Evolutionary conservation across 2,329 filamentous ascomycete species (phyloP).

Genomic region (Penicillium sp.): DNA sequence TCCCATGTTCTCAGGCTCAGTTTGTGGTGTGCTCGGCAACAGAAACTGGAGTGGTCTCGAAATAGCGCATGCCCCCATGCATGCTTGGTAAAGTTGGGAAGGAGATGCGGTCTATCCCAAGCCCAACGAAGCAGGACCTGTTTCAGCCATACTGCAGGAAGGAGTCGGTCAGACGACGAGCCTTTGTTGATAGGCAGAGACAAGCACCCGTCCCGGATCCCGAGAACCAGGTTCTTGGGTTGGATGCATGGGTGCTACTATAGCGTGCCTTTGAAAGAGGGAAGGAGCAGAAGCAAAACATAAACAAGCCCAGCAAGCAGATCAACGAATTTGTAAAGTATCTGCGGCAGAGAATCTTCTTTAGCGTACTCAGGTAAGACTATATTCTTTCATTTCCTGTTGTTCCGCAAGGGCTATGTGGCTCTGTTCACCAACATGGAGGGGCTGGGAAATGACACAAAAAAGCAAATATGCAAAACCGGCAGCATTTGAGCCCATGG

Average conservation of each 20-base stretch:
- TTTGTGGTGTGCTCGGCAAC: conserved; percentile 11
- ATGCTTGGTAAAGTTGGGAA: background rate
- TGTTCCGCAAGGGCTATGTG: background rate
- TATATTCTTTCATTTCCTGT: background rate
- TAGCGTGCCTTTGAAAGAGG: background rate
- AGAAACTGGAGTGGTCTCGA: background rate
- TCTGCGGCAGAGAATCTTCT: too few relatives aligned
- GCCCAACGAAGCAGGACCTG: background rate
- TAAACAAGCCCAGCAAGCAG: background rate
- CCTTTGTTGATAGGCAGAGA: background rate
- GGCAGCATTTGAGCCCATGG: conserved; percentile 4
- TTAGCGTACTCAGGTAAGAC: background rate
- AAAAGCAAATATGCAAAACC: conserved; percentile 1
- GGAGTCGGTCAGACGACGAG: conserved; percentile 6
- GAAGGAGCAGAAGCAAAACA: background rate
- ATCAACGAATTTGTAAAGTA: background rate
- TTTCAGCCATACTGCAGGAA: conserved; percentile 19
- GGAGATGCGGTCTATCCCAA: conserved; percentile 6
- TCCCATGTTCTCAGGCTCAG: background rate
- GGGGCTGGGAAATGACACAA: background rate
- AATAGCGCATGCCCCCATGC: background rate
- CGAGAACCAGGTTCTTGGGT: conserved; percentile 12
- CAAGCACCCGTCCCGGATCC: conserved; percentile 2
- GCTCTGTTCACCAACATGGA: background rate
- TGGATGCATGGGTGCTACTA: background rate